A percentile compares a stretch with the other conserved stretches of the same genome.
Conservation (phyloP, 2,329 filamentous ascomycete genomes). For the Mariannaea elegans region DNA sequence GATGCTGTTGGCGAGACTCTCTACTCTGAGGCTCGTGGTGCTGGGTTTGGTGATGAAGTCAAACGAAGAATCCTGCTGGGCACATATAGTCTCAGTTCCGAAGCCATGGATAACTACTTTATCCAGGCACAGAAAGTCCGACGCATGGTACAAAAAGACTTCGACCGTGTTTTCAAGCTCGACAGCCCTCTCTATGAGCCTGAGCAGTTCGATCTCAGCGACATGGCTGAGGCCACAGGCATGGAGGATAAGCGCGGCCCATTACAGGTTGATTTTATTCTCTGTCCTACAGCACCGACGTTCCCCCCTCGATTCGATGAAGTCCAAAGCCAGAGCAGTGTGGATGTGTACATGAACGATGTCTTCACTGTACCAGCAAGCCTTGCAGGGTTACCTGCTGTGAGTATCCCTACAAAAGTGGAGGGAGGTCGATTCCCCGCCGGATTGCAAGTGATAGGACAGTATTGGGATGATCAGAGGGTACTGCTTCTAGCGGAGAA, state of each 20-base stretch:
- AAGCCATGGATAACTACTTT: slow-evolving; percentile 96
- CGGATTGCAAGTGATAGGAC: slow-evolving; percentile 82
- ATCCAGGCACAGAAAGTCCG: slow-evolving; percentile 91
- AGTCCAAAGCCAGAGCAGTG: slow-evolving; percentile 61
- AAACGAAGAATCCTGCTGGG: slow-evolving; percentile 87
- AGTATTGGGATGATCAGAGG: slow-evolving; percentile 78
- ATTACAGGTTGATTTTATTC: slow-evolving; percentile 80
- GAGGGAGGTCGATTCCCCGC: slow-evolving; percentile 46
- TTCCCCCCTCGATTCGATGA: slow-evolving; percentile 72
- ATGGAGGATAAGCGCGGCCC: slow-evolving; percentile 67
- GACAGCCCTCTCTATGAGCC: slow-evolving; percentile 72
- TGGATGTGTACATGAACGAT: slow-evolving; percentile 92
- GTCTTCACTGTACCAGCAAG: slow-evolving; percentile 96
- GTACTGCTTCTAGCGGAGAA: slow-evolving; percentile 67
- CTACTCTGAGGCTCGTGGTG: slow-evolving; percentile 78
- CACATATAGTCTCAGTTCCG: slow-evolving; percentile 87
- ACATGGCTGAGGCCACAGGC: slow-evolving; percentile 62
- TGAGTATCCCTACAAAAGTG: slow-evolving; percentile 74
- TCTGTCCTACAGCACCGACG: slow-evolving; percentile 88
- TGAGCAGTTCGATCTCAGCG: slow-evolving; percentile 65
- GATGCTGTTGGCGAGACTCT: slow-evolving; percentile 70
- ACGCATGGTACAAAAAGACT: slow-evolving; percentile 84
- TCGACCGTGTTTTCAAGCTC: slow-evolving; percentile 78
- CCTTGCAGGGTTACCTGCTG: slow-evolving; percentile 86
- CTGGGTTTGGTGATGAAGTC: slow-evolving; percentile 85